Evolutionary conservation across 2,329 filamentous ascomycete species (phyloP).

Genomic region (Mycosphaerelloides madeirae): DNA sequence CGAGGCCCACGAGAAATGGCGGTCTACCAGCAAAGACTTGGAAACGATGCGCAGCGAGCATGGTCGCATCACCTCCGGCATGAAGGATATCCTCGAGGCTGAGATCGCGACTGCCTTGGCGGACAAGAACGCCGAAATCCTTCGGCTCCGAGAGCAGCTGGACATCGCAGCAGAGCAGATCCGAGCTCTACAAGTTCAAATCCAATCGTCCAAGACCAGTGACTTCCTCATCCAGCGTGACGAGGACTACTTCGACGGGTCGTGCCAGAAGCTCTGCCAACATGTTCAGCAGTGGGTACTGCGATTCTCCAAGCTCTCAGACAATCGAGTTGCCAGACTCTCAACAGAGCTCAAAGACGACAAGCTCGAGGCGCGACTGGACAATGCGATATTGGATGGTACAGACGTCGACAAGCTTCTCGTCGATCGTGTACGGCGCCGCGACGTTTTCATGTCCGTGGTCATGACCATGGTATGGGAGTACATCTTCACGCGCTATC

Average conservation of each 20-base stretch:
- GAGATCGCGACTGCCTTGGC: slow-evolving; percentile 63
- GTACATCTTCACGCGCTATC: slow-evolving; percentile 93
- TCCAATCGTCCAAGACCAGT: slow-evolving; percentile 53
- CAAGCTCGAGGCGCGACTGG: slow-evolving; percentile 87
- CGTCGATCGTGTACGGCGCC: slow-evolving; percentile 76
- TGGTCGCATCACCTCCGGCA: slow-evolving; percentile 55
- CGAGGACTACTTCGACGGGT: slow-evolving; percentile 91
- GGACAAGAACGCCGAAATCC: slow-evolving; percentile 80
- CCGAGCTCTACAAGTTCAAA: slow-evolving; percentile 55
- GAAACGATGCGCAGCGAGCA: slow-evolving; percentile 63
- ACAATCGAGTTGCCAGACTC: slow-evolving; percentile 78
- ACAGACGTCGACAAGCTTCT: slow-evolving; percentile 88
- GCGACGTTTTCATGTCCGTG: slow-evolving; percentile 97
- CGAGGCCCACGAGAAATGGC: slow-evolving; percentile 48
- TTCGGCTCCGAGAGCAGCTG: slow-evolving; percentile 70
- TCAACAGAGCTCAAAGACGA: slow-evolving; percentile 84
- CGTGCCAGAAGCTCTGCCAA: slow-evolving; percentile 90
- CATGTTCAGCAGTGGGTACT: slow-evolving; percentile 97
- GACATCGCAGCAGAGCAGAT: slow-evolving; percentile 63
- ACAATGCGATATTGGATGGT: slow-evolving; percentile 90
- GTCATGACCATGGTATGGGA: slow-evolving; percentile 99
- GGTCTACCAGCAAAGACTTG: slow-evolving; percentile 61
- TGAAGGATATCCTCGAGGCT: slow-evolving; percentile 57
- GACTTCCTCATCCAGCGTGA: slow-evolving; percentile 76
- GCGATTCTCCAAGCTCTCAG: slow-evolving; percentile 96